phyloP scores from a whole-genome alignment of 805 yeast species.

The Ogataea zsoltii region DNA sequence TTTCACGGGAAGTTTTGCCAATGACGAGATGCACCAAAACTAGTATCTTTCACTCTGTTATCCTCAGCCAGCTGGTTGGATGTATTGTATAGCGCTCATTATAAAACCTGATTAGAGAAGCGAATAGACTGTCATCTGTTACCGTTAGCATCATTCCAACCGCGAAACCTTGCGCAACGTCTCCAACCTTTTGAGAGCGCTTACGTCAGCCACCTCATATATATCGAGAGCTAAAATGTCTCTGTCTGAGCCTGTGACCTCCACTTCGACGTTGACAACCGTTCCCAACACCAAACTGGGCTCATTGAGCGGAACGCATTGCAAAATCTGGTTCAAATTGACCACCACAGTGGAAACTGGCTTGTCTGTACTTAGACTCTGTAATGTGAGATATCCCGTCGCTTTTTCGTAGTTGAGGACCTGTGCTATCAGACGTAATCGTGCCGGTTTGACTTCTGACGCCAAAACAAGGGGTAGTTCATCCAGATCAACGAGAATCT shows the following conservation, averaged over 20 bases:
- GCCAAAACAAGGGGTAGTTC: slow-evolving; percentile 13
- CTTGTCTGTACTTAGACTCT: slow-evolving; percentile 11
- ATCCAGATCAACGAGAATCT: slow-evolving; percentile 19
- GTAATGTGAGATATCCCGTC: slow-evolving; percentile 17
- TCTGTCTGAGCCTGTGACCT: slow-evolving; percentile 13
- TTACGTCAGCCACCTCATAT: slow-evolving; percentile 23
- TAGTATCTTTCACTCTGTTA: too few species aligned
- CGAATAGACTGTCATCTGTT: too few species aligned
- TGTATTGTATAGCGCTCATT: too few species aligned
- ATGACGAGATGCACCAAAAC: slow-evolving; percentile 12
- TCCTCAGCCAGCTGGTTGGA: too few species aligned
- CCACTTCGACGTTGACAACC: slow-evolving; percentile 26
- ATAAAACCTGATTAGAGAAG: too few species aligned
- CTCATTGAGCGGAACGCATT: slow-evolving; percentile 7
- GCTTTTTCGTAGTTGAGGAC: slow-evolving; percentile 20
- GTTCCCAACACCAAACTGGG: slow-evolving; percentile 19
- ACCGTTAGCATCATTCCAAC: too few species aligned
- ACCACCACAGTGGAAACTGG: slow-evolving; percentile 4
- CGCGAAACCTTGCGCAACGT: slow-evolving; percentile 8
- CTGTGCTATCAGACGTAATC: slow-evolving; percentile 26
- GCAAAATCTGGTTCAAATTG: slow-evolving; percentile 14
- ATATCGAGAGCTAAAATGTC: slow-evolving; percentile 22
- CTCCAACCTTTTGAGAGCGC: slow-evolving; percentile 15
- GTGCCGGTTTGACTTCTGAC: slow-evolving; percentile 11
- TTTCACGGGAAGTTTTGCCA: slow-evolving; percentile 37